Evolutionary conservation across 345 rosid genomes (phyloP), one percentile per base, ranked within the genome.

Genomic region (Eucalyptus viminalis): DNA sequence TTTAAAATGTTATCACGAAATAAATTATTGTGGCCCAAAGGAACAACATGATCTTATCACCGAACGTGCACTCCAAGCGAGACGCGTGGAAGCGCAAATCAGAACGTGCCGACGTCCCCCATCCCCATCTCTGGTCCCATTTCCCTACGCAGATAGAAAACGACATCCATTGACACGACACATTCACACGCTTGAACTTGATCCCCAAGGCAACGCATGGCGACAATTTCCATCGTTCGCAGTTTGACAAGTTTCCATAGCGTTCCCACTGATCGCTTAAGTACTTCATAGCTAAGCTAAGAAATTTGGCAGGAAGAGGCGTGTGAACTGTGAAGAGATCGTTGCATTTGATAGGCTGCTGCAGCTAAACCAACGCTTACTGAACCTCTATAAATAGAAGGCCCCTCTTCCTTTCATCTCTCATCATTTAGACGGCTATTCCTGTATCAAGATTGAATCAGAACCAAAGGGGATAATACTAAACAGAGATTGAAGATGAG

Each of bases 371-470:
- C 15, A 11, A 29, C 83, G 47, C 47, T 44, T 40, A 25, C 15
- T 6, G 83, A 21, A 76, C 14, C 83, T 11, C 83, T 21, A 37
- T 21, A 76, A 76, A 22, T 76, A 40, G 58, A 76, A 44, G 47
- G 83, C 29, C 27, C 13, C 47, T 40, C 47, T 21, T 2, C 9
- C 29, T 0, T 29, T 6, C 2, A 10, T 72, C 15, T 0, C 31
- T 25, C 67, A 60, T 27, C 3, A 56, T 56, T 37, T 24, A 11
- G 83, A 21, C 83, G 13, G 9, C 27, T 21, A 10, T 76, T 76
- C 27, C 27, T 76, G 5, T 21, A 14, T 40, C 15, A 6, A 21
- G 47, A 37, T 14, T 37, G 47, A 11, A 72, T 34, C 25, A 19
- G 81, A 37, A 27, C 4, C 25, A 24, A 40, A 2, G 65, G 44